Percentiles rank a stretch among this genome's conserved stretches.
Evolutionary conservation across 2,329 filamentous ascomycete genomes (phyloP).

Genomic region (Talaromyces islandicus): DNA sequence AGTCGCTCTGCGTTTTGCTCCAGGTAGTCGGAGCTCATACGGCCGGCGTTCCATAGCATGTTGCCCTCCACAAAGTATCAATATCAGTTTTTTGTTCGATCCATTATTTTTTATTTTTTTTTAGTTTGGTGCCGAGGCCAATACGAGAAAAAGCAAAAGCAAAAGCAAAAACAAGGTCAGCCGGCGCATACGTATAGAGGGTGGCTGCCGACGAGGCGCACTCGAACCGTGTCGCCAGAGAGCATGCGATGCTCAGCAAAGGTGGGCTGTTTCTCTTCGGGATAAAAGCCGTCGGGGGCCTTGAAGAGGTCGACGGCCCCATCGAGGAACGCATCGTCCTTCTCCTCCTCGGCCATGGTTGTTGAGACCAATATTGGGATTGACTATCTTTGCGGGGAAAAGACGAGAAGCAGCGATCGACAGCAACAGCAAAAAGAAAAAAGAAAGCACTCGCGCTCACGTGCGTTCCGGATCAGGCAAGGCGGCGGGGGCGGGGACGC

Average conservation of each 20-base stretch:
- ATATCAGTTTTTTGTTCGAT: conserved; percentile 12
- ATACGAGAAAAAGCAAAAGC: background rate
- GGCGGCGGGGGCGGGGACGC: background rate
- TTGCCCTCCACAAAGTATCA: conserved; percentile 54
- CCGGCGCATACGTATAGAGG: conserved; percentile 64
- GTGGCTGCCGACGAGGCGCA: conserved; percentile 80
- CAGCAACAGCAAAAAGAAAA: background rate
- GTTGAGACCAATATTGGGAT: background rate
- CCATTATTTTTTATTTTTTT: too few species aligned
- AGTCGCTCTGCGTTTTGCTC: conserved; percentile 59
- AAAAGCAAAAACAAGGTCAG: background rate
- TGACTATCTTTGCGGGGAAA: background rate
- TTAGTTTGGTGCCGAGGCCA: background rate
- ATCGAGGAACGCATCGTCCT: conserved; percentile 26
- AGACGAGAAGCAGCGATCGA: background rate
- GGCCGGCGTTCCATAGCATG: conserved; percentile 83
- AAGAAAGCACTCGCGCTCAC: background rate
- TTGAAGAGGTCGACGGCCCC: conserved; percentile 56
- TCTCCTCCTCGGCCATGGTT: background rate
- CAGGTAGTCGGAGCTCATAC: conserved; percentile 70
- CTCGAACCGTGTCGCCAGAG: conserved; percentile 58
- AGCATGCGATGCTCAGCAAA: conserved; percentile 65
- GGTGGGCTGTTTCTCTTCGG: conserved; percentile 69
- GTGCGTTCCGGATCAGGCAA: background rate
- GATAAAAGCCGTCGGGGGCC: conserved; percentile 75